Evolutionary conservation across 2,329 filamentous ascomycete species (phyloP).

Genomic region (Epichloe brachyelytri): DNA sequence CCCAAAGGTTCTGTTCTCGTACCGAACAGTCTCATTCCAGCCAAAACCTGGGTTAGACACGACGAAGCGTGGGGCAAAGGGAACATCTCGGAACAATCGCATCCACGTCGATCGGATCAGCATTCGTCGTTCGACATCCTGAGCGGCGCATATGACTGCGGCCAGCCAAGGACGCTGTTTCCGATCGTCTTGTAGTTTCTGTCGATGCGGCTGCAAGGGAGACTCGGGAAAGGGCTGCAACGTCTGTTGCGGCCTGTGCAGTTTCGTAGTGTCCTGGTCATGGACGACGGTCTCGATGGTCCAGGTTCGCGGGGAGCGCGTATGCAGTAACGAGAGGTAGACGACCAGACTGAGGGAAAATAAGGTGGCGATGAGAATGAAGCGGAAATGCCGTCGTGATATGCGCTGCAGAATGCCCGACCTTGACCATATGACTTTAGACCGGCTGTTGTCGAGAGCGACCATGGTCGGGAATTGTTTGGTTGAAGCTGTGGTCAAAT

Average conservation of each 20-base stretch:
- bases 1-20: slow-evolving; percentile 20
- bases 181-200: neutral
- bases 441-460: neutral
- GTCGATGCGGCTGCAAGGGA: slow-evolving; percentile 8
- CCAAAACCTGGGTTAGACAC: slow-evolving; percentile 17
- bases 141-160: slow-evolving; percentile 17
- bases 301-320: slow-evolving; percentile 1
- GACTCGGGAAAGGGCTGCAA: slow-evolving; percentile 14
- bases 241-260: slow-evolving; percentile 5
- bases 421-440: neutral
- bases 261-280: slow-evolving; percentile 1
- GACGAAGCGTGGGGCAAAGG: slow-evolving; percentile 19
- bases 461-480: neutral
- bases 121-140: slow-evolving; percentile 16
- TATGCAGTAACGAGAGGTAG: neutral
- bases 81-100: slow-evolving; percentile 15
- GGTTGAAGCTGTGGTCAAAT: neutral
- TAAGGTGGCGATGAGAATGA: neutral
- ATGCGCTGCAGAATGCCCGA: neutral
- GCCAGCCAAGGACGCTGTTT: slow-evolving; percentile 14
- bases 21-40: slow-evolving; percentile 14
- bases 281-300: slow-evolving; percentile 4
- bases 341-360: neutral
- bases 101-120: slow-evolving; percentile 21
- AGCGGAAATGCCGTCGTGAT: slow-evolving; percentile 1